Conservation (phyloP, 1,284 basidiomycete genomes). For the Peniophora sp. region DNA sequence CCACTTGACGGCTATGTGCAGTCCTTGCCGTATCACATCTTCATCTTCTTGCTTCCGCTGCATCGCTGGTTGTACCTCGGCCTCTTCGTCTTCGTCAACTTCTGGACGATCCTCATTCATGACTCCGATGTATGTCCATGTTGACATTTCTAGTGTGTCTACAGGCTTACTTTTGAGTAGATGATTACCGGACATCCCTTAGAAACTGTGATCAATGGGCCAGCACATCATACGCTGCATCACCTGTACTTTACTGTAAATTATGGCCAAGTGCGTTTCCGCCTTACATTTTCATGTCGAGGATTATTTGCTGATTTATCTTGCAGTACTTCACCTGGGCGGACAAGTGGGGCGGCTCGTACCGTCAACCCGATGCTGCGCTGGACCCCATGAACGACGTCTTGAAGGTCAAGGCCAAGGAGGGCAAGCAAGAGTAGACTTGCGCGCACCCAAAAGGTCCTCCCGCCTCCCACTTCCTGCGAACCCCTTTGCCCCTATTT, state of each 20-base stretch:
- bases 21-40: conserved; percentile 92
- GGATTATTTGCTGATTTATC: conserved; percentile 15
- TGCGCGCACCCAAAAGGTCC: too few species aligned
- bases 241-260: conserved; percentile 96
- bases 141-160: too few species aligned
- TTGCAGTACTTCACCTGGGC: conserved; percentile 91
- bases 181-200: conserved; percentile 94
- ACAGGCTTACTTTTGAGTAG: too few species aligned
- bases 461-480: too few species aligned
- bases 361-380: conserved; percentile 76
- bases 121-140: conserved; percentile 66
- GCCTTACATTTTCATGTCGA: not conserved
- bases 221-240: conserved; percentile 95
- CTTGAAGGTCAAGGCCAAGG: conserved; percentile 12
- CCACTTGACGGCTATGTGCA: conserved; percentile 92
- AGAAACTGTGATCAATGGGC: conserved; percentile 92
- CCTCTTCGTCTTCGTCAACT: conserved; percentile 85
- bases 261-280: conserved; percentile 69
- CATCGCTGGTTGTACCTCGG: conserved; percentile 78
- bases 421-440: too few species aligned
- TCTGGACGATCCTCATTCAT: conserved; percentile 94
- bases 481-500: too few species aligned
- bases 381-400: conserved; percentile 85
- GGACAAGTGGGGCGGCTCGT: conserved; percentile 79
- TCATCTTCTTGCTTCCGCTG: conserved; percentile 87